A percentile compares a stretch with the other conserved stretches of the same genome.
Evolutionary conservation across 345 rosid genomes (phyloP).

Genomic region (Psidium friedrichsthalianum): DNA sequence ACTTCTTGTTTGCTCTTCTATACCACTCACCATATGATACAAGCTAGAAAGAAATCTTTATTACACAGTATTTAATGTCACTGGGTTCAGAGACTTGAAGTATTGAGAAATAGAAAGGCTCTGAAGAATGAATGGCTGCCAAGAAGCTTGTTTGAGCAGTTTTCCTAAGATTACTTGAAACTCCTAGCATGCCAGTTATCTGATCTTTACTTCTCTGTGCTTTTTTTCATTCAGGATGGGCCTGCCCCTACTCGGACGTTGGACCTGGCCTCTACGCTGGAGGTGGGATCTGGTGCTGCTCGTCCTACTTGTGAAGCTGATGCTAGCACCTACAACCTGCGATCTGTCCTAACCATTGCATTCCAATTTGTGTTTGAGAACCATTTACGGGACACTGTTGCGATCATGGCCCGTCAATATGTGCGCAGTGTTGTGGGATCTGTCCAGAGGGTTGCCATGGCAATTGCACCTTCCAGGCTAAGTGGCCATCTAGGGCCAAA

Average conservation of each 20-base stretch:
- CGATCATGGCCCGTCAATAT: conserved; percentile 93
- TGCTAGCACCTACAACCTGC: conserved; percentile 37
- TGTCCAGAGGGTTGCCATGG: conserved; percentile 96
- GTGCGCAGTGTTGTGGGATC: conserved; percentile 82
- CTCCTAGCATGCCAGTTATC: neutral
- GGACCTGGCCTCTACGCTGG: conserved; percentile 88
- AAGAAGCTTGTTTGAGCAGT: neutral
- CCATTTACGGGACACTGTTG: conserved; percentile 75
- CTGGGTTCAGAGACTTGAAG: neutral
- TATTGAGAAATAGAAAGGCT: neutral
- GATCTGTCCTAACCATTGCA: conserved; percentile 90
- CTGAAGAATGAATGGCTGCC: neutral
- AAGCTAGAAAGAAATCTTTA: neutral
- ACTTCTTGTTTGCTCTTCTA: neutral
- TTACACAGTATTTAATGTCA: neutral
- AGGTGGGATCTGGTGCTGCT: conserved; percentile 45
- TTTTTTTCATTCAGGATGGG: conserved; percentile 35
- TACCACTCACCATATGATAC: neutral
- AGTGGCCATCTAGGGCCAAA: conserved; percentile 34
- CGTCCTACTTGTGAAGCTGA: conserved; percentile 52
- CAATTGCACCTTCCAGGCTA: conserved; percentile 66
- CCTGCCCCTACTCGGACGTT: conserved; percentile 58
- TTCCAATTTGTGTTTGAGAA: conserved; percentile 85
- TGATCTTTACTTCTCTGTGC: neutral
- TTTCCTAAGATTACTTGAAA: neutral